Evolutionary conservation across 306 rosid species (phyloP), one percentile per base, ranked within the genome.

Genomic region (Ochetophila trinervis): DNA sequence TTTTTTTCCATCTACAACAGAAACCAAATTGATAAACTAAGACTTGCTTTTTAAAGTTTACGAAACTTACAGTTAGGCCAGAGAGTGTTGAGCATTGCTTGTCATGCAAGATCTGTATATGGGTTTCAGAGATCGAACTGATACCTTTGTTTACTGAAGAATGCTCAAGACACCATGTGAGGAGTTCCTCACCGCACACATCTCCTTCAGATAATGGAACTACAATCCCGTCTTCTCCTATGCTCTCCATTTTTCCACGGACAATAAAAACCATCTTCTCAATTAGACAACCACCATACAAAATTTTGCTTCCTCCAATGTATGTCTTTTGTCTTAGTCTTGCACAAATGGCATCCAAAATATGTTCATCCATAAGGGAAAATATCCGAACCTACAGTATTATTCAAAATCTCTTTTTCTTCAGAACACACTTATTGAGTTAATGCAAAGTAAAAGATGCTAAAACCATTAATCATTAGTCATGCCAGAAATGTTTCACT

Each of bases 251-350:
- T 80, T 78, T 82, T 19, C 98, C 98, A 0, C 96, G 83, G 57
- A 87, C 96, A n/a, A 92, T 54, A 63, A 92, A 92, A 60, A 86
- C 86, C 87, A 92, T 89, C 79, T 92, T 89, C 78, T 89, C 95
- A 9, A 92, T 71, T 17, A 84, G 68, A 60, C 91, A 87, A 50
- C 95, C 93, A 1, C 12, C 50, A 57, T 62, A 61, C 59, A 92
- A 63, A 66, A 87, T 67, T 65, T 55, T 85, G 84, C 98, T 89
- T 63, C 89, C 96, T 72, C 83, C 67, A 57, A 92, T 89, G 53
- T 92, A 92, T 19, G 87, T 89, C 70, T 78, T 89, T 58, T 82
- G 98, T 37, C 85, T 79, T 45, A 89, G 80, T 77, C 86, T 92
- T 79, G 80, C 91, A 27, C 95, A 80, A 20, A 92, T 80, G 61